Evolutionary conservation across 164 flowering plant species (phyloP).

Genomic region (Dillenia suffruticosa): DNA sequence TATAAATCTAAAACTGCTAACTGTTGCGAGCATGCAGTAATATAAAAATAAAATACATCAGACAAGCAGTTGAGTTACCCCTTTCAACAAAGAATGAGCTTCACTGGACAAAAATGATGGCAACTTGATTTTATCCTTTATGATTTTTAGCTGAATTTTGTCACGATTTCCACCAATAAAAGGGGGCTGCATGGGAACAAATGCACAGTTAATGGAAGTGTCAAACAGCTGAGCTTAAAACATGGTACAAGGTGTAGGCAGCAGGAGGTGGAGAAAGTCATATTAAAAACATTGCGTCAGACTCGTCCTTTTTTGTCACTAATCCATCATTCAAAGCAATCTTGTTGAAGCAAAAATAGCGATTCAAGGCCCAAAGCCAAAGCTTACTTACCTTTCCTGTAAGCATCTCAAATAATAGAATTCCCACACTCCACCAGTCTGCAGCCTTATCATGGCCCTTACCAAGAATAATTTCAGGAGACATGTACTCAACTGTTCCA

Average conservation of each 20-base stretch:
- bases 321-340: too few relatives aligned
- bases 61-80: conserved; percentile 33
- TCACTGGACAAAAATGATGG: conserved; percentile 78
- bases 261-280: too few relatives aligned
- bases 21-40: too few relatives aligned
- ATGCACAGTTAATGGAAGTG: not conserved
- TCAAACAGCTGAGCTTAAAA: too few relatives aligned
- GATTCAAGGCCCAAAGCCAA: too few relatives aligned
- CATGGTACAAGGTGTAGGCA: too few relatives aligned
- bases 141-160: conserved; percentile 82
- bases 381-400: conserved; percentile 75
- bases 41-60: too few relatives aligned
- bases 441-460: conserved; percentile 95
- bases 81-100: conserved; percentile 84
- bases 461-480: conserved; percentile 89
- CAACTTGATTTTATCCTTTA: conserved; percentile 84
- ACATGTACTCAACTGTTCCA: conserved; percentile 91
- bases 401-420: conserved; percentile 85
- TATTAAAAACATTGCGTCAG: too few relatives aligned
- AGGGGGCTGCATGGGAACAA: conserved; percentile 59
- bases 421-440: conserved; percentile 99
- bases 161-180: conserved; percentile 62
- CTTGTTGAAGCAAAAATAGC: too few relatives aligned
- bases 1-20: too few relatives aligned
- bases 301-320: too few relatives aligned